Percentiles rank a stretch among this genome's conserved stretches.
These are phyloP conservation scores for Leucosporidium creatinivorum DNA, from an alignment of 768 basidiomycete genomes.

Conservation along the genomic window DNA sequence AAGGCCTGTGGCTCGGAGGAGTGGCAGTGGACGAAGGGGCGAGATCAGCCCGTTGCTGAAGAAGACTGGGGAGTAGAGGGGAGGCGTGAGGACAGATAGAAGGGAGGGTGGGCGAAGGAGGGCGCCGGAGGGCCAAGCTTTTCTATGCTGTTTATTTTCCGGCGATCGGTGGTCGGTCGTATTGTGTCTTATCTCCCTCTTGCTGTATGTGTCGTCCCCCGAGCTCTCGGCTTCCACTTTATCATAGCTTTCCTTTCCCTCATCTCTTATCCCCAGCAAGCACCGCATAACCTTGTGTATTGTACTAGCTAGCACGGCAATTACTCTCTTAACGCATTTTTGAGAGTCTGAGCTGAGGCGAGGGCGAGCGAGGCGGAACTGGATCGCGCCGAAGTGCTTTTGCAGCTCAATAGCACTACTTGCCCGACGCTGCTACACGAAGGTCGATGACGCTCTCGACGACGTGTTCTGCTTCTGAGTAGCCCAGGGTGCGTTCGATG, in stretches of 20 bases:
- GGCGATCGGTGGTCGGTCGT: background rate
- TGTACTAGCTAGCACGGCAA: too few relatives aligned
- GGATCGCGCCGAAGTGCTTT: too few relatives aligned
- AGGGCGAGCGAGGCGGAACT: too few relatives aligned
- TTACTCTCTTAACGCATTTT: too few relatives aligned
- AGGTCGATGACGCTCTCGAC: conserved; percentile 52
- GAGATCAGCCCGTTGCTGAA: conserved; percentile 12
- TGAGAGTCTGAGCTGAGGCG: too few relatives aligned
- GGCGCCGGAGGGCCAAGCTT: background rate
- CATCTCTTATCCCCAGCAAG: too few relatives aligned
- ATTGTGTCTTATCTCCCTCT: background rate
- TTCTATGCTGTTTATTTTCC: background rate
- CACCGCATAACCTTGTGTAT: too few relatives aligned
- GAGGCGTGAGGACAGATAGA: too few relatives aligned
- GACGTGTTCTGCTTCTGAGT: conserved; percentile 94
- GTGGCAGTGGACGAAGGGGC: conserved; percentile 2
- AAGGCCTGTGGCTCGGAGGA: background rate
- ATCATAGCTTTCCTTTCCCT: too few relatives aligned
- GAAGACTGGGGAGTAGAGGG: background rate
- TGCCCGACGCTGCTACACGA: background rate
- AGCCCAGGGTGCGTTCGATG: conserved; percentile 72
- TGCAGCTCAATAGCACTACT: too few relatives aligned
- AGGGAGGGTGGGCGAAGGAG: background rate
- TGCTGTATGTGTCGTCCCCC: background rate
- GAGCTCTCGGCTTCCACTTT: background rate